Base-by-base conservation (phyloP, 2,329 filamentous ascomycete species). In the Aspergillus sp. region DNA sequence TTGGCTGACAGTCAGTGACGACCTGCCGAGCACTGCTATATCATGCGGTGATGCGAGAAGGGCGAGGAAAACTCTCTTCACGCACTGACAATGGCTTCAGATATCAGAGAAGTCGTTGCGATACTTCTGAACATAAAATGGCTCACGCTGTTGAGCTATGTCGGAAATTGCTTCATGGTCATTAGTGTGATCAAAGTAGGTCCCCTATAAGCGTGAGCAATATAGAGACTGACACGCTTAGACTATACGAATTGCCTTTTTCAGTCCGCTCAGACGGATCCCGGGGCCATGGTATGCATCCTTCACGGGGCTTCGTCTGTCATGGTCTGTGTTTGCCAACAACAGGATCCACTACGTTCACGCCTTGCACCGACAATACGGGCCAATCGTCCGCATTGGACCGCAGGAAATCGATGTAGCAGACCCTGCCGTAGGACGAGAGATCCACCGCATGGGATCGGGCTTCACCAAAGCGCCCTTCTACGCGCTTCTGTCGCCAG, bases 341-440 rank as follows among this genome's bases (percentile, higher is more conserved):
- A 50, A 50, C 19, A 34, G 56, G 5, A 56, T 61, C 17, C 56
- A 59, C 47, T 65, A 61, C 48, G 61, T 68, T 39, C 60, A 69
- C 40, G 15, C 47, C 9, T 51, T 70, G 6, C 65, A 70, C 44
- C 48, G 62, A 17, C 59, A 39, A 51, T 68, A 69, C 60, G 67
- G 68, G n/a, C 60, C 63, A 1, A 54, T 69, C 13, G 68, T 70
- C 5, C 63, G 66, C 4, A 51, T 70, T 27, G 50, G 54, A 11
- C 67, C 69, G 6, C 42, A 60, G 22, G 65, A 70, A 37, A 58
- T 70, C 19, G 50, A 53, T 17, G 40, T 53, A 6, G 39, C 40
- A 34, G 50, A 53, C 5, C 27, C 40, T 6, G 50, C 19, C 3
- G 24, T 19, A 8, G 39, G 39, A 13, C 22, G 50, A 4, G 40